phyloP scores from a whole-genome alignment of 192 early-diverging fungal genomes.

The Backusella psychrophila region DNA sequence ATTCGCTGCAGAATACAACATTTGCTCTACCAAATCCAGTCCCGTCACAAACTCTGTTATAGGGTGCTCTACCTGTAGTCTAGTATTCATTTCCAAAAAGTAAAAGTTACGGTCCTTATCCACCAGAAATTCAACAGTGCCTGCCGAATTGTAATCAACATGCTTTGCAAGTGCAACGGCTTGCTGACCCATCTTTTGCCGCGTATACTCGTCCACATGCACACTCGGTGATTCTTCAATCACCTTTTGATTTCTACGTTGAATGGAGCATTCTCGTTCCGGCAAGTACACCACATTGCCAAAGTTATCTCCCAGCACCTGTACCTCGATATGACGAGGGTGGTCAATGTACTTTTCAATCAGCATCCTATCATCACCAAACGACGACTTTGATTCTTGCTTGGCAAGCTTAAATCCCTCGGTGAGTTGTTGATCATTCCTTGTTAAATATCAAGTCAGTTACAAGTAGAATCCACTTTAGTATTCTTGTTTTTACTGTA shows the following conservation, averaged over 20 bases:
- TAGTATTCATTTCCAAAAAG: constrained; percentile 83
- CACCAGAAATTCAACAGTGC: constrained; percentile 77
- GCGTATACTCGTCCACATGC: constrained; percentile 58
- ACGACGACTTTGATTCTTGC: constrained; percentile 77
- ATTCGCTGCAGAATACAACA: constrained; percentile 89
- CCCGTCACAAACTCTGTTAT: constrained; percentile 82
- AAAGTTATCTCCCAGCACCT: constrained; percentile 65
- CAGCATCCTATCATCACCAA: constrained; percentile 87
- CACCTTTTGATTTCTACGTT: constrained; percentile 80
- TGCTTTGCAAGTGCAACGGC: constrained; percentile 71
- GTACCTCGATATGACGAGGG: constrained; percentile 77
- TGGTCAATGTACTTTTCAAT: constrained; percentile 92
- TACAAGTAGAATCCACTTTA: no score
- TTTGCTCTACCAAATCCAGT: constrained; percentile 91
- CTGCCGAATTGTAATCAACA: constrained; percentile 71
- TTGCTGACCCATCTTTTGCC: constrained; percentile 76
- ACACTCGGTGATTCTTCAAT: constrained; percentile 85
- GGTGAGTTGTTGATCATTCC: constrained; percentile 56
- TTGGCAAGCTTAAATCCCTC: constrained; percentile 80
- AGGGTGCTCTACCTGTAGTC: constrained; percentile 80
- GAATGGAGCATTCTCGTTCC: constrained; percentile 87
- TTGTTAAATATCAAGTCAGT: no score
- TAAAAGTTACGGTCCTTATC: constrained; percentile 73
- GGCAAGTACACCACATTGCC: constrained; percentile 83
- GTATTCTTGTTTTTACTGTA: constrained; percentile 18